These are phyloP conservation scores for Vitellaria paradoxa DNA, from an alignment of 179 eudicot species.

Conservation along the genomic window DNA sequence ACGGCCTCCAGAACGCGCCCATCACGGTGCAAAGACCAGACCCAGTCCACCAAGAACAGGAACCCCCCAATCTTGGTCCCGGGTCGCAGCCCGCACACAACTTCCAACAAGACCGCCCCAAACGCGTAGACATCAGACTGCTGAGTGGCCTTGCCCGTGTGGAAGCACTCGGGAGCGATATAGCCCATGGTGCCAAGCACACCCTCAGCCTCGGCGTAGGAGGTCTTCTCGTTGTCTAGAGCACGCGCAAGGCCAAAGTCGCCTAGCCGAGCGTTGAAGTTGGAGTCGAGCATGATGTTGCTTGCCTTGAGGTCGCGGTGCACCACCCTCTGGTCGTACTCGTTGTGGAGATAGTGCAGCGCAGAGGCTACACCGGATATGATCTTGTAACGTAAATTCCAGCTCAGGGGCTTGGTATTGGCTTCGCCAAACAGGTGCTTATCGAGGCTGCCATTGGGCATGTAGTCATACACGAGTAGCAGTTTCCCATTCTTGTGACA, in stretches of 20 bases:
- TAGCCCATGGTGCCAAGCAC: constrained; percentile 84
- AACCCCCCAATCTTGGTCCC: constrained; percentile 52
- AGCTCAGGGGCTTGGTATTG: constrained; percentile 40
- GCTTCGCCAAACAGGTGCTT: constrained; percentile 56
- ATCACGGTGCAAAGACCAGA: constrained; percentile 75
- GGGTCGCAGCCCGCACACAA: constrained; percentile 63
- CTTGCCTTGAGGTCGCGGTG: constrained; percentile 92
- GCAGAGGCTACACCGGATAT: constrained; percentile 70
- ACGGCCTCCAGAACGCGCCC: constrained; percentile 53
- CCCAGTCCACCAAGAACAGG: constrained; percentile 65
- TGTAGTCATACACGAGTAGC: constrained; percentile 64
- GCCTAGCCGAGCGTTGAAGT: constrained; percentile 79
- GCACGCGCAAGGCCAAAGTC: constrained; percentile 96
- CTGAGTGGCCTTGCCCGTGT: constrained; percentile 72
- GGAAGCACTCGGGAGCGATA: constrained; percentile 93
- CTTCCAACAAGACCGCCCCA: constrained; percentile 71
- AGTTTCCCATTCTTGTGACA: constrained; percentile 66
- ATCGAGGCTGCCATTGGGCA: constrained; percentile 86
- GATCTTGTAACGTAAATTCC: constrained; percentile 65
- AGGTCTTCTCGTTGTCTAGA: constrained; percentile 75
- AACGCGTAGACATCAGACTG: constrained; percentile 76
- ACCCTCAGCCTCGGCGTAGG: constrained; percentile 74
- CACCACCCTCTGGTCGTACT: constrained; percentile 69
- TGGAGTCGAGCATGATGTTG: constrained; percentile 77
- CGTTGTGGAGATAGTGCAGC: constrained; percentile 77